Evolutionary conservation across 208 protist genomes (phyloP), one percentile per base, ranked within the genome.

Genomic region (Wallacemonas sp.): DNA sequence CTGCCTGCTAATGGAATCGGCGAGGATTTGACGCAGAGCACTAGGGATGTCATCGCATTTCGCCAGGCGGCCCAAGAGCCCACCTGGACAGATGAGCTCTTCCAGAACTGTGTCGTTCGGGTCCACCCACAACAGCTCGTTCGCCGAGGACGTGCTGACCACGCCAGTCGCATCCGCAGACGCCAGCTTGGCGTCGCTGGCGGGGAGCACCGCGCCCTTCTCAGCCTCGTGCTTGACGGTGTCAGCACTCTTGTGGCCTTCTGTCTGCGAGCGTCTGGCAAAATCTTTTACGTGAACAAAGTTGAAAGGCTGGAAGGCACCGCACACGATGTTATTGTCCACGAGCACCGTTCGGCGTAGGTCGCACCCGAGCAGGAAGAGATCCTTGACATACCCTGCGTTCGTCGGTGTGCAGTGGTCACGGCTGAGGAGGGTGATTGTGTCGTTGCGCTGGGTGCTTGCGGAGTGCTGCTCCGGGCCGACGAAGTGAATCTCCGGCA

Each of bases 241-340:
- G 10, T 72, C 67, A 15, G 10, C 62, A 24, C 19, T 67, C 42
- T 61, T 67, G 2, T n/a, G 4, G 26, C 50, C 50, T 3, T 57
- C 50, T 19, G 30, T 32, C 13, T 41, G 26, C 54, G 62, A 15
- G 65, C 45, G 42, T 8, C 75, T 61, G 12, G 62, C 61, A 58
- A 73, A 83, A 68, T 83, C 68, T n/a, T 61, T 73, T 2, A 85
- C 63, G 9, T 63, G 69, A 29, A 92, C 60, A 19, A 62, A 41
- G 61, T 90, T 92, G 50, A 74, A 78, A 12, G 80, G 83, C 60
- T 91, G 85, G 65, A 91, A 89, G 27, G 65, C 52, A 32, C 79
- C 77, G 33, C 76, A 76, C 5, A 78, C 26, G 24, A 42, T 64
- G 55, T 64, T 77, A 63, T 92, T 92, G 76, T 92, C 85, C 19